Percentiles rank a stretch among this genome's conserved stretches.
These are phyloP conservation scores for Fibroporia radiculosa DNA, from an alignment of 768 basidiomycete species.

Conservation along the genomic window DNA sequence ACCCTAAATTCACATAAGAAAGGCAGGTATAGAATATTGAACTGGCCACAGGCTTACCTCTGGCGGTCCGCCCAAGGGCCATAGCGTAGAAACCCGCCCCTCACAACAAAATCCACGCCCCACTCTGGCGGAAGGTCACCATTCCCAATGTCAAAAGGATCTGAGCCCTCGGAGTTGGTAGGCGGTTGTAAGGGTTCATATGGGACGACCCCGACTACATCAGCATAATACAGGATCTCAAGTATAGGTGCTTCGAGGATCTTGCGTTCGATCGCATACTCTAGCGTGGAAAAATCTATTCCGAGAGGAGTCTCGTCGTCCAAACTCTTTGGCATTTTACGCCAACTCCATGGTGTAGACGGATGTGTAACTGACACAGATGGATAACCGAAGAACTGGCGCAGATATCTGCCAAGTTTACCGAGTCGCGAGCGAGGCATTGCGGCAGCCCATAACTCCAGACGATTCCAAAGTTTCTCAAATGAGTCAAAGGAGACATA, in stretches of 20 bases:
- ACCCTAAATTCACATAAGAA: constrained; percentile 32
- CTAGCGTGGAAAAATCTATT: constrained; percentile 47
- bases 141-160: constrained; percentile 71
- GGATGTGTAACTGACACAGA: constrained; percentile 10
- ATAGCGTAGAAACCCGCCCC: constrained; percentile 70
- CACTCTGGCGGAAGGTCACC: constrained; percentile 87
- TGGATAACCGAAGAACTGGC: background rate
- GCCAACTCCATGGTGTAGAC: constrained; percentile 16
- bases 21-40: background rate
- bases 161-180: constrained; percentile 27
- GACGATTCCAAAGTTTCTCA: constrained; percentile 47
- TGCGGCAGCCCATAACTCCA: constrained; percentile 25
- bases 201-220: constrained; percentile 76
- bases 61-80: constrained; percentile 98
- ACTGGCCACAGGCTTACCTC: constrained; percentile 38
- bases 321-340: constrained; percentile 25
- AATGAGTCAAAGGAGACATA: constrained; percentile 35
- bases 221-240: constrained; percentile 82
- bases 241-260: constrained; percentile 70
- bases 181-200: constrained; percentile 17
- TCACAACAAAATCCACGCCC: constrained; percentile 82
- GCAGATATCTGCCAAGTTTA: background rate
- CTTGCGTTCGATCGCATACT: constrained; percentile 86
- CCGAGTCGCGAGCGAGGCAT: background rate
- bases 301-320: constrained; percentile 52